Evolutionary conservation across 768 basidiomycete species (phyloP).

Genomic region (Sarcomyxa edulis): DNA sequence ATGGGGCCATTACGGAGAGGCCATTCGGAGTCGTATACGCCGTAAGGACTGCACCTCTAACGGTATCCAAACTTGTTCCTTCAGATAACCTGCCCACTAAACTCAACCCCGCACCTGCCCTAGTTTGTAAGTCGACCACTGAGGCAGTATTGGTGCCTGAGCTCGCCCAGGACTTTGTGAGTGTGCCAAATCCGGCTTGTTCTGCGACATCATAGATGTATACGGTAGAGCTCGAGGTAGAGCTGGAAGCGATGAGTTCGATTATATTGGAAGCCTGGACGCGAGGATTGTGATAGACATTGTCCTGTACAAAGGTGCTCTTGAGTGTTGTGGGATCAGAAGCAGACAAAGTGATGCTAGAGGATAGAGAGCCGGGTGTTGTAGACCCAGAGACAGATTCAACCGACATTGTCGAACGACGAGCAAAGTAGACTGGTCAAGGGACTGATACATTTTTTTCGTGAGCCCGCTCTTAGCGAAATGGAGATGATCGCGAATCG

Average conservation of each 20-base stretch:
- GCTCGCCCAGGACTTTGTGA: slow-evolving; percentile 63
- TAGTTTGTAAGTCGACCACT: slow-evolving; percentile 71
- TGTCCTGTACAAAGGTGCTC: slow-evolving; percentile 12
- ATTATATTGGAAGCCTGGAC: slow-evolving; percentile 57
- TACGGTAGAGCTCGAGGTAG: slow-evolving; percentile 54
- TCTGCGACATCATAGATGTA: slow-evolving; percentile 83
- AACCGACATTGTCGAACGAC: no score
- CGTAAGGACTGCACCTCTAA: slow-evolving; percentile 56
- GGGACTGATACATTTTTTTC: no score
- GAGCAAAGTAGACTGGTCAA: no score
- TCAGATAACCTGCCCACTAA: slow-evolving; percentile 77
- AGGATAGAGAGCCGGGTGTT: no score
- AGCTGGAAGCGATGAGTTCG: slow-evolving; percentile 62
- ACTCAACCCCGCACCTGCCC: slow-evolving; percentile 78
- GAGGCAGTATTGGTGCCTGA: slow-evolving; percentile 37
- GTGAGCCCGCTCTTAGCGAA: slow-evolving; percentile 17
- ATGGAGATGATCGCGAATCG: slow-evolving; percentile 30
- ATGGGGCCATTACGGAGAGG: slow-evolving; percentile 76
- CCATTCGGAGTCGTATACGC: slow-evolving; percentile 84
- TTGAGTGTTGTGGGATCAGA: slow-evolving; percentile 10
- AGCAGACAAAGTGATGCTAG: no score
- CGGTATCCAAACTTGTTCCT: slow-evolving; percentile 66
- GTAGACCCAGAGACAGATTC: no score
- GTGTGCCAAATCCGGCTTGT: slow-evolving; percentile 74
- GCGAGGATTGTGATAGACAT: slow-evolving; percentile 35